A percentile compares a stretch with the other conserved stretches of the same genome.
Conservation (phyloP, 805 yeast genomes). For the Candida ipomoeae region DNA sequence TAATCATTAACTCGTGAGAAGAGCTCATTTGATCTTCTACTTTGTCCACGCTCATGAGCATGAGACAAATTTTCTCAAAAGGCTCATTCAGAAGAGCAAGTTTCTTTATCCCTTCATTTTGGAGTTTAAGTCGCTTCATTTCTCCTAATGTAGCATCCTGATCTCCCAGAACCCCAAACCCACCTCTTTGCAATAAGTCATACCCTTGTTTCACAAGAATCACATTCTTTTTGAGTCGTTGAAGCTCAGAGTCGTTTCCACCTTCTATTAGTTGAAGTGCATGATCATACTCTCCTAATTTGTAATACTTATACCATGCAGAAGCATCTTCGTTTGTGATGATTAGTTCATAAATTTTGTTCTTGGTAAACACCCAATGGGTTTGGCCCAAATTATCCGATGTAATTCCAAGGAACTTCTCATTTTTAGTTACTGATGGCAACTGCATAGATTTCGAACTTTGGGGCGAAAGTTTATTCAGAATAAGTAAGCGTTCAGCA, state of each 20-base stretch:
- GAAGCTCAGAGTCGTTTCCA: background rate
- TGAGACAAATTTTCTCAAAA: constrained; percentile 64
- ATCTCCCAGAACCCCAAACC: constrained; percentile 9
- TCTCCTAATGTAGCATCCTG: background rate
- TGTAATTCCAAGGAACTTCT: constrained; percentile 24
- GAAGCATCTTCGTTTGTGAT: constrained; percentile 65
- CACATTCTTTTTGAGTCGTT: constrained; percentile 29
- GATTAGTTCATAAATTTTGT: constrained; percentile 65
- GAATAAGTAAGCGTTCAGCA: constrained; percentile 19
- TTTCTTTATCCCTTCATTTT: constrained; percentile 30
- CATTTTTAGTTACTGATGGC: constrained; percentile 2
- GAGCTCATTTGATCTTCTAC: constrained; percentile 10
- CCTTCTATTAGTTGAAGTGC: constrained; percentile 43
- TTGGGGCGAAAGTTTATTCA: constrained; percentile 27
- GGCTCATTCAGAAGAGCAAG: constrained; percentile 63
- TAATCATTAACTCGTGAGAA: constrained; percentile 28
- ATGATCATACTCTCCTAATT: constrained; percentile 47
- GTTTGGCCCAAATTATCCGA: constrained; percentile 45
- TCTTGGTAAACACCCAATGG: constrained; percentile 68
- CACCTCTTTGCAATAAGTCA: constrained; percentile 29
- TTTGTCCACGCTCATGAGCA: constrained; percentile 27
- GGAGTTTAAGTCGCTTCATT: constrained; percentile 1
- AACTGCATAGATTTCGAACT: constrained; percentile 5
- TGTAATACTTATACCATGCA: constrained; percentile 54
- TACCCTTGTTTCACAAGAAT: constrained; percentile 56